Percentiles rank a stretch among this genome's conserved stretches.
These are phyloP conservation scores for Chlamydomonas schloesseri DNA, from an alignment of 139 green algal species.

Conservation along the genomic window DNA sequence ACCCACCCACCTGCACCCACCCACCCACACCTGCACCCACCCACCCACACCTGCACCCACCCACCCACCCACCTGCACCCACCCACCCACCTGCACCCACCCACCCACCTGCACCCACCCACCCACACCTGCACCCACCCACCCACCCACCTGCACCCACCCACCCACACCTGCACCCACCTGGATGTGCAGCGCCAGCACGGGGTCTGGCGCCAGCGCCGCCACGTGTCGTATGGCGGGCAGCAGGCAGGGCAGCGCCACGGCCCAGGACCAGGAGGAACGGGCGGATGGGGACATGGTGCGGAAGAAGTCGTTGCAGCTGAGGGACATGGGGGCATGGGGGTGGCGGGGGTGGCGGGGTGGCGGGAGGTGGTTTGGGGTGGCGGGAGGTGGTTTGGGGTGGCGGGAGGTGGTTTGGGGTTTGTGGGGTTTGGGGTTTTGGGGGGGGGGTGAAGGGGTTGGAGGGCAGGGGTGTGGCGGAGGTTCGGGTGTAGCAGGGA, in stretches of 20 bases:
- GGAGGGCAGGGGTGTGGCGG: too few relatives aligned
- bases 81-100: too few relatives aligned
- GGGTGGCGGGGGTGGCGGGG: neutral
- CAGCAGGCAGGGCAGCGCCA: neutral
- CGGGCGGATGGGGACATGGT: conserved; percentile 1
- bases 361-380: too few relatives aligned
- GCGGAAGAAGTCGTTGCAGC: conserved; percentile 9
- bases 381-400: too few relatives aligned
- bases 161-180: neutral
- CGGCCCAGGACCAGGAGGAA: neutral
- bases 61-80: too few relatives aligned
- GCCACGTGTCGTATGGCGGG: neutral
- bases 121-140: neutral
- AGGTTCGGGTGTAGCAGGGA: too few relatives aligned
- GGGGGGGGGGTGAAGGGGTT: too few relatives aligned
- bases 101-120: neutral
- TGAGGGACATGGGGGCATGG: neutral
- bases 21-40: too few relatives aligned
- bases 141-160: neutral
- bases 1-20: too few relatives aligned
- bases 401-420: too few relatives aligned
- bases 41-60: too few relatives aligned
- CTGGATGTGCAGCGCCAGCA: conserved; percentile 1
- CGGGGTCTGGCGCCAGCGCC: conserved; percentile 1
- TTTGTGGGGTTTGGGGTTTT: too few relatives aligned